A percentile compares a stretch with the other conserved stretches of the same genome.
phyloP scores from a whole-genome alignment of 176 grass and related monocot genomes.

The Rhynchospora pubera region DNA sequence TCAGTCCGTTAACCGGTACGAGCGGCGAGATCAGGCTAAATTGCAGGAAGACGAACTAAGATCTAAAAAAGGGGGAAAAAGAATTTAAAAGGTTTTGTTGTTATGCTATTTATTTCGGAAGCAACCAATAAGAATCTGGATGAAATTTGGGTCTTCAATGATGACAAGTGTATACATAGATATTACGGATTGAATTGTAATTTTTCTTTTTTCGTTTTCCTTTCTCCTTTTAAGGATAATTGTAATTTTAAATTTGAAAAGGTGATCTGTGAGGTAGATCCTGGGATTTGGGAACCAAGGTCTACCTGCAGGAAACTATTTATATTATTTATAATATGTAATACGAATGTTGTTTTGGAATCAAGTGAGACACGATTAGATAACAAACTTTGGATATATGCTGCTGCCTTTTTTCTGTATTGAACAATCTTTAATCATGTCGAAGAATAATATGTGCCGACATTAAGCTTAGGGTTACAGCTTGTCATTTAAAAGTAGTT shows the following conservation, averaged over 20 bases:
- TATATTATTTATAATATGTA: background rate
- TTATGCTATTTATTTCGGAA: background rate
- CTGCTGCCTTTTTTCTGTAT: background rate
- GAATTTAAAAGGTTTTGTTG: background rate
- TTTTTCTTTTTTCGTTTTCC: background rate
- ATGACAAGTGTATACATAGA: background rate
- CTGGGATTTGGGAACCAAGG: constrained; percentile 32
- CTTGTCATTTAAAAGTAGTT: background rate
- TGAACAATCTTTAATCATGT: background rate
- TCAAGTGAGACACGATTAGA: constrained; percentile 14
- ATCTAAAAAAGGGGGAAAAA: background rate
- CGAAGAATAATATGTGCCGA: background rate
- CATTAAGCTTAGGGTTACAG: background rate
- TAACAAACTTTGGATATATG: constrained; percentile 6
- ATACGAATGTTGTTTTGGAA: constrained; percentile 16
- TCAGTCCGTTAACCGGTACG: constrained; percentile 39
- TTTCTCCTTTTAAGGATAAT: background rate
- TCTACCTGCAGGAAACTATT: background rate
- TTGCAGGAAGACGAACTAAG: constrained; percentile 50
- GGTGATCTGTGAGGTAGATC: background rate
- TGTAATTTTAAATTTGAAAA: constrained; percentile 9
- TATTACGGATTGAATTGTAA: background rate
- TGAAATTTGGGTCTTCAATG: background rate
- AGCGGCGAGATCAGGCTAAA: constrained; percentile 61
- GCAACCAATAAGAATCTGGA: background rate